Evolutionary conservation across 1,139 yeast species (phyloP).

Genomic region (Yamadazyma siamensis): DNA sequence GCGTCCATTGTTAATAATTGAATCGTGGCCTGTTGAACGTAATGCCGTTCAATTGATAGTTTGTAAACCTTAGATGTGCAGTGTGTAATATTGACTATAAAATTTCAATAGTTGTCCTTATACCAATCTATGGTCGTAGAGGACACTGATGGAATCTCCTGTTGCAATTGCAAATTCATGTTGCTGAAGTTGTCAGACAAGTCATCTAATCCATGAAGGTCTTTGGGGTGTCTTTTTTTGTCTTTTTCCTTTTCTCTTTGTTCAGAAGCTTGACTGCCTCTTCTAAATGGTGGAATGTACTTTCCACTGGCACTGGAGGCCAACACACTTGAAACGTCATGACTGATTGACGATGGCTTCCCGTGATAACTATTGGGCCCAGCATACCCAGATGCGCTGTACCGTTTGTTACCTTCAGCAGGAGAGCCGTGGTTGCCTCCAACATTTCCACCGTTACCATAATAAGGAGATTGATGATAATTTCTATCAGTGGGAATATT

Average conservation of each 20-base stretch:
- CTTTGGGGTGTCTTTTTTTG: conserved; percentile 5
- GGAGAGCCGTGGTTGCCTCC: background rate
- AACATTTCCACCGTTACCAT: background rate
- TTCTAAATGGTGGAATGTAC: conserved; percentile 69
- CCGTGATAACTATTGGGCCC: conserved; percentile 3
- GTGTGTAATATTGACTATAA: no score
- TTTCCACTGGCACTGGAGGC: conserved; percentile 40
- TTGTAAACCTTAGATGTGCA: no score
- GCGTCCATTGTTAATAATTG: no score
- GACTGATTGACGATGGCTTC: conserved; percentile 16
- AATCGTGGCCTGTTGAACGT: no score
- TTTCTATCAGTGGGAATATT: conserved; percentile 9
- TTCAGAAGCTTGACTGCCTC: conserved; percentile 35
- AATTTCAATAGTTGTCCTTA: conserved; percentile 4
- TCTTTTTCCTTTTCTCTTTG: conserved; percentile 7
- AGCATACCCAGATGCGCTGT: no score
- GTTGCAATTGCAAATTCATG: conserved; percentile 5
- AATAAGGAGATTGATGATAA: conserved; percentile 4
- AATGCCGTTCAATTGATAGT: no score
- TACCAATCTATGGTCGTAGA: conserved; percentile 34
- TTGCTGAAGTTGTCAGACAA: conserved; percentile 4
- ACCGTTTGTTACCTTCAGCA: background rate
- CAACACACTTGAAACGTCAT: conserved; percentile 9
- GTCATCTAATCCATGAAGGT: conserved; percentile 4
- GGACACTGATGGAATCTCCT: conserved; percentile 32